Evolutionary conservation across 805 yeast genomes (phyloP).

Genomic region (Ogataea pignaliae): DNA sequence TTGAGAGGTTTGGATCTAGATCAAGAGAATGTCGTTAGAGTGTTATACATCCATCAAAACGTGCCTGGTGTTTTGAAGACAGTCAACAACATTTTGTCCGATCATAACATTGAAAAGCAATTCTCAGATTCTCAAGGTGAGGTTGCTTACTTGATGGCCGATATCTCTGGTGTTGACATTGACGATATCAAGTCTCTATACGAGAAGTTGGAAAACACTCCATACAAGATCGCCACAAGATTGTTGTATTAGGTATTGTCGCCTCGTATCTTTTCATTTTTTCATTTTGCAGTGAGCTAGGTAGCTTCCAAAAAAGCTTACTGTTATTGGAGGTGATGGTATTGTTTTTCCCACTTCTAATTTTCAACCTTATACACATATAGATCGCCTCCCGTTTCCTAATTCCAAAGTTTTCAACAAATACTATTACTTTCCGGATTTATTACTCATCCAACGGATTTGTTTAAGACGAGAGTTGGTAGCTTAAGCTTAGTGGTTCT

Average conservation of each 20-base stretch:
- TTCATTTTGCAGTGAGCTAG: too few species aligned
- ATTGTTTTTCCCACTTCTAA: too few species aligned
- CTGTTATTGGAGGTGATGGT: too few species aligned
- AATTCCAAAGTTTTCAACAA: too few species aligned
- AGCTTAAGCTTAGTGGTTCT: too few species aligned
- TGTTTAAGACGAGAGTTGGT: too few species aligned
- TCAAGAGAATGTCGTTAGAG: conserved; percentile 86
- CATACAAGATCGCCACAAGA: conserved; percentile 87
- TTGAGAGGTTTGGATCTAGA: conserved; percentile 84
- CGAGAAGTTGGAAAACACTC: conserved; percentile 82
- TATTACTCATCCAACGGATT: too few species aligned
- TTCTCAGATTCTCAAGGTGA: conserved; percentile 96
- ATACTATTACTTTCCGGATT: too few species aligned
- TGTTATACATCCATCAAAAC: conserved; percentile 92
- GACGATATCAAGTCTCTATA: conserved; percentile 81
- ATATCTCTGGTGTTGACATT: conserved; percentile 77
- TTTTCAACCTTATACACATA: too few species aligned
- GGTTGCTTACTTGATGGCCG: conserved; percentile 97
- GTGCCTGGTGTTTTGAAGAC: conserved; percentile 98
- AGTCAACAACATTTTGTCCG: conserved; percentile 91
- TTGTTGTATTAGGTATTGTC: conserved; percentile 57
- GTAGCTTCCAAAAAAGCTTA: too few species aligned
- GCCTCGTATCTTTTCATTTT: not conserved
- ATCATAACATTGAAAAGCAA: conserved; percentile 96
- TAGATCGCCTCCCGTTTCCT: too few species aligned